phyloP scores from a whole-genome alignment of 2,329 filamentous ascomycete genomes.

The Gyromitra esculenta region DNA sequence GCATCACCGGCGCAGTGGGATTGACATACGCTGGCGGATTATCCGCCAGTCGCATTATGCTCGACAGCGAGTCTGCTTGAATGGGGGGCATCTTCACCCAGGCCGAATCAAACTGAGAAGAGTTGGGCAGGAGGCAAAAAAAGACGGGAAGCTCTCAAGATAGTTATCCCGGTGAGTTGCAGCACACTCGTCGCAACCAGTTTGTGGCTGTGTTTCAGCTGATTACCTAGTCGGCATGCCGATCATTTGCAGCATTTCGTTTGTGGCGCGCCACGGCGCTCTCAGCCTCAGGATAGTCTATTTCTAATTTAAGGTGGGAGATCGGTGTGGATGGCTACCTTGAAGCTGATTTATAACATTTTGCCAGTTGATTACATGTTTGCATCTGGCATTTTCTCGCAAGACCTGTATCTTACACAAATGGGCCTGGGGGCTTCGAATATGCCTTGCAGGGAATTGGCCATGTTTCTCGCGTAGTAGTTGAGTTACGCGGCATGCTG shows the following conservation, averaged over 20 bases:
- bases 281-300: background rate
- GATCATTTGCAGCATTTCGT: background rate
- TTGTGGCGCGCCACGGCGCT: background rate
- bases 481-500: no score
- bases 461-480: no score
- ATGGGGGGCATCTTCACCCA: slow-evolving; percentile 60
- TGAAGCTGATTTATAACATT: no score
- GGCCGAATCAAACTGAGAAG: background rate
- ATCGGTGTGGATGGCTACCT: no score
- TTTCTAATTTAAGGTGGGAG: background rate
- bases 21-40: slow-evolving; percentile 88
- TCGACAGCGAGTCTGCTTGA: slow-evolving; percentile 84
- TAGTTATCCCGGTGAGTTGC: slow-evolving; percentile 8
- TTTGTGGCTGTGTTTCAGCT: slow-evolving; percentile 31
- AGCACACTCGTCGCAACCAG: slow-evolving; percentile 7
- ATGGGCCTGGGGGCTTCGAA: no score
- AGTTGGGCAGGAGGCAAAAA: background rate
- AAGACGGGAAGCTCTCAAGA: slow-evolving; percentile 4
- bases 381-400: no score
- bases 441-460: no score
- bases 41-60: slow-evolving; percentile 80
- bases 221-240: background rate
- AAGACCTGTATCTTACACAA: no score
- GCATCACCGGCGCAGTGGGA: slow-evolving; percentile 74
- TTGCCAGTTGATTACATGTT: no score